Evolutionary conservation across 805 yeast genomes (phyloP).

Genomic region (Kodamaea hsintzibuensis): DNA sequence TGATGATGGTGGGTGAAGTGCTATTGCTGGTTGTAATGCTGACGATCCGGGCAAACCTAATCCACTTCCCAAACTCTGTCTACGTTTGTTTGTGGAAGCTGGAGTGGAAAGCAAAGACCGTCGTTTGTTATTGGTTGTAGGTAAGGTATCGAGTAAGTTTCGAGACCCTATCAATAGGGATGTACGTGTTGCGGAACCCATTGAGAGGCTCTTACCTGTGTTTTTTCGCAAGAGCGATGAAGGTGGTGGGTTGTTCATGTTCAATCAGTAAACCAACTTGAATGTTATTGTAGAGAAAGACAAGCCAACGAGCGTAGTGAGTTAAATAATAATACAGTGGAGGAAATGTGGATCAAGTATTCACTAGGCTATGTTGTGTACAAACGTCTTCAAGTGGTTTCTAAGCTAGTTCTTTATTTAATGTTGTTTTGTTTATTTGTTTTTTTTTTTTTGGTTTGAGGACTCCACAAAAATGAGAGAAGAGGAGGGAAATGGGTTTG

Average conservation of each 20-base stretch:
- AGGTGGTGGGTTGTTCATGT: constrained; percentile 9
- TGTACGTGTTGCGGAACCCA: constrained; percentile 23
- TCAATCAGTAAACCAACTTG: neutral
- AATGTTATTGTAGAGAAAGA: neutral
- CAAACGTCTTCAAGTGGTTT: neutral
- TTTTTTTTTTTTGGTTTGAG: neutral
- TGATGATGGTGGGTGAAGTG: constrained; percentile 17
- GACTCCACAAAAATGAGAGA: neutral
- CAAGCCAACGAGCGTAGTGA: neutral
- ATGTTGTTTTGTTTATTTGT: neutral
- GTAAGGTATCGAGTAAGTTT: constrained; percentile 15
- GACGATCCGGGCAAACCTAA: neutral
- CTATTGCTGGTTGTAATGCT: constrained; percentile 10
- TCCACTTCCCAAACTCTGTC: constrained; percentile 20
- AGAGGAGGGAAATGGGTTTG: neutral
- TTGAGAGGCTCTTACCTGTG: constrained; percentile 21
- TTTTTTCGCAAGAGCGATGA: constrained; percentile 15
- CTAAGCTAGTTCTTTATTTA: neutral
- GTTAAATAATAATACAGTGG: neutral
- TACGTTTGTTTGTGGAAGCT: constrained; percentile 29
- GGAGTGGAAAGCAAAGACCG: constrained; percentile 35
- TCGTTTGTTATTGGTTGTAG: constrained; percentile 19
- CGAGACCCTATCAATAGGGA: constrained; percentile 20
- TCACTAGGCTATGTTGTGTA: neutral
- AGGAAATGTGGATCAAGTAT: neutral